phyloP scores from a whole-genome alignment of 768 basidiomycete species.

The Hydnomerulius pinastri region DNA sequence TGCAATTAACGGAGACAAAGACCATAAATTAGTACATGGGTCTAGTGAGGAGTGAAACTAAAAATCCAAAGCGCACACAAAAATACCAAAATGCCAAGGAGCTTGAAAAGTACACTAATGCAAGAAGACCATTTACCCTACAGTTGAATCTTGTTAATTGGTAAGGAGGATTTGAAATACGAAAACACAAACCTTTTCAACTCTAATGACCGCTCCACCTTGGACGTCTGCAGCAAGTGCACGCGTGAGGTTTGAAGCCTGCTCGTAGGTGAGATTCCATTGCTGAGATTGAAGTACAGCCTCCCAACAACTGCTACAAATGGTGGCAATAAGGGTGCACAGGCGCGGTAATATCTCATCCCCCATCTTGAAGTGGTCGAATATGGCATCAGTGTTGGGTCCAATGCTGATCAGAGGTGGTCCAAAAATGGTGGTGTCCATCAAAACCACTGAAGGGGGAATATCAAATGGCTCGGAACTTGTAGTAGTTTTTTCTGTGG shows the following conservation, averaged over 20 bases:
- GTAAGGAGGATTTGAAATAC: neutral
- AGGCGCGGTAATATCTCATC: conserved; percentile 2
- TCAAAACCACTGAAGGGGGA: too few relatives aligned
- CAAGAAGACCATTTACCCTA: too few relatives aligned
- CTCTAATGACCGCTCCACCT: too few relatives aligned
- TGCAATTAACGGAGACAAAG: too few relatives aligned
- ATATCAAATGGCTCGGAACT: too few relatives aligned
- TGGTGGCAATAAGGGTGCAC: neutral
- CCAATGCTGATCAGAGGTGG: conserved; percentile 8
- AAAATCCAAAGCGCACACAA: too few relatives aligned
- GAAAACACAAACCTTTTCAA: neutral
- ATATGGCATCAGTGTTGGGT: conserved; percentile 4
- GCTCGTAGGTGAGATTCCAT: conserved; percentile 2
- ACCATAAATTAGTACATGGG: too few relatives aligned
- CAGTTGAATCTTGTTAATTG: too few relatives aligned
- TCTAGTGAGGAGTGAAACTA: too few relatives aligned
- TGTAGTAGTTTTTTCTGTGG: too few relatives aligned
- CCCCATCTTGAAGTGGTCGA: conserved; percentile 1
- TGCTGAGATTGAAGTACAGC: conserved; percentile 13
- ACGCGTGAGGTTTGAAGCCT: conserved; percentile 2
- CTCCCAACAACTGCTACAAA: conserved; percentile 8
- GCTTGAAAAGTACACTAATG: too few relatives aligned
- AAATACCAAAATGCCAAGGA: too few relatives aligned
- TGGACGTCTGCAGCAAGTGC: conserved; percentile 1
- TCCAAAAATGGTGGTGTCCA: neutral